Evolutionary conservation across 75 land plant genomes (phyloP).

Genomic region (Isoetes taiwanensis): DNA sequence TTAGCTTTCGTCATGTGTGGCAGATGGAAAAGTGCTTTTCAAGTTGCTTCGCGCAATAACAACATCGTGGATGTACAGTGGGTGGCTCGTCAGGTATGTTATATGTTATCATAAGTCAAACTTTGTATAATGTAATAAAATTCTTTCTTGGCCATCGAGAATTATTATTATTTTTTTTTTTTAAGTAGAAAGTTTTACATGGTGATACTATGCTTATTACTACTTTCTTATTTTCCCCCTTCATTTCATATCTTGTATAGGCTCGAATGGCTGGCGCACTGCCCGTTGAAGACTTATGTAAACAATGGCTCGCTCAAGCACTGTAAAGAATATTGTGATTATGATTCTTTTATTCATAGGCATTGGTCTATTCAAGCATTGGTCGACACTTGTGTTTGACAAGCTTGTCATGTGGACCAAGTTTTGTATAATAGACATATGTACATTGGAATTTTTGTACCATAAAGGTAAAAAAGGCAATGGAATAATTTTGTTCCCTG

Average conservation of each 20-base stretch:
- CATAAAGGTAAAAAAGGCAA: too few species aligned
- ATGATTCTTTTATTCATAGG: too few species aligned
- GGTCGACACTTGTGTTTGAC: too few species aligned
- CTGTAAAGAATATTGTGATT: too few species aligned
- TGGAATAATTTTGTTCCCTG: too few species aligned
- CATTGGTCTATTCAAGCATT: too few species aligned
- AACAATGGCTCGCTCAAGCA: conserved; percentile 34
- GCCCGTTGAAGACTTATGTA: conserved; percentile 65
- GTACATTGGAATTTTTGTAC: too few species aligned
- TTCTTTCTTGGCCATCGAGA: not conserved
- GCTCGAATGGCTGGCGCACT: conserved; percentile 64
- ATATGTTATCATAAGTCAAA: not conserved
- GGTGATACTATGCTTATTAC: conserved; percentile 16
- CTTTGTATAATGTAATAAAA: not conserved
- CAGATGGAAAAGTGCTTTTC: conserved; percentile 92
- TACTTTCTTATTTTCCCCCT: too few species aligned
- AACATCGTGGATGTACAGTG: conserved; percentile 94
- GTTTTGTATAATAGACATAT: too few species aligned
- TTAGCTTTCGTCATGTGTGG: conserved; percentile 98
- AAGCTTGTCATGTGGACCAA: too few species aligned
- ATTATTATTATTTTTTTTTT: not conserved
- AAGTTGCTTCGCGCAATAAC: conserved; percentile 91
- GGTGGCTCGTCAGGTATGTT: conserved; percentile 90
- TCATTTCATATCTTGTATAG: too few species aligned
- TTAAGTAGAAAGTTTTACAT: not conserved